phyloP scores from a whole-genome alignment of 495 filamentous ascomycete species.

The Sporormia fimetaria region DNA sequence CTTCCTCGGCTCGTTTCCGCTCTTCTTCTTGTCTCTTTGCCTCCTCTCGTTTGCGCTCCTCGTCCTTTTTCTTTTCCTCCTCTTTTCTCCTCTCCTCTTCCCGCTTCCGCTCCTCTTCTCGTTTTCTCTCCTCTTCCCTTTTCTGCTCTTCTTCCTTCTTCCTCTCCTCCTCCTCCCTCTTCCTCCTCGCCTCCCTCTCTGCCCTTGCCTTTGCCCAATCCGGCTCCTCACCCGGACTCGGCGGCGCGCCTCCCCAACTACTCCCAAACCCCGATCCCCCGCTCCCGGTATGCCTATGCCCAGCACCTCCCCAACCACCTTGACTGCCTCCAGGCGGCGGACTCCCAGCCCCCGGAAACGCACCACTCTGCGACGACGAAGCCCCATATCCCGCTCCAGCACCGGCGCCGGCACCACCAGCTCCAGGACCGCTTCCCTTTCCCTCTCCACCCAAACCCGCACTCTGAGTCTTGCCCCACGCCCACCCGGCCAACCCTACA shows the following conservation, averaged over 20 bases:
- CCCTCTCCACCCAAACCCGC: constrained; percentile 15
- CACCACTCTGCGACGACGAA: constrained; percentile 11
- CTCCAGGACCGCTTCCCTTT: constrained; percentile 8
- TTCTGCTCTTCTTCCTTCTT: constrained; percentile 16
- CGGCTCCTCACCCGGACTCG: constrained; percentile 37
- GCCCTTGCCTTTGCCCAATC: constrained; percentile 38
- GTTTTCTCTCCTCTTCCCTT: constrained; percentile 1
- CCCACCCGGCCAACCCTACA: constrained; percentile 68
- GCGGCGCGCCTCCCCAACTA: constrained; percentile 41
- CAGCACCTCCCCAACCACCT: constrained; percentile 14
- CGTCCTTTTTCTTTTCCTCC: background rate
- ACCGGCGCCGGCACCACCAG: constrained; percentile 12
- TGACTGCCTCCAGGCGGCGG: constrained; percentile 13
- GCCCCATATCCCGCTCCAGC: constrained; percentile 11
- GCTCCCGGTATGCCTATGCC: too few relatives aligned
- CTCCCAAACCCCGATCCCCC: too few relatives aligned
- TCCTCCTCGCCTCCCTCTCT: constrained; percentile 49
- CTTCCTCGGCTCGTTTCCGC: constrained; percentile 44
- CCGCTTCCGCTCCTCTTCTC: constrained; percentile 1
- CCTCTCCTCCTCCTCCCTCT: constrained; percentile 43
- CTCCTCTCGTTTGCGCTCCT: constrained; percentile 42
- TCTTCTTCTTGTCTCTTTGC: constrained; percentile 51
- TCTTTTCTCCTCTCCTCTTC: background rate
- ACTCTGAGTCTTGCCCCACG: constrained; percentile 53
- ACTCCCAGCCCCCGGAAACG: constrained; percentile 17